Evolutionary conservation across 495 filamentous ascomycete species (phyloP).

Genomic region (Talaromyces ruber): DNA sequence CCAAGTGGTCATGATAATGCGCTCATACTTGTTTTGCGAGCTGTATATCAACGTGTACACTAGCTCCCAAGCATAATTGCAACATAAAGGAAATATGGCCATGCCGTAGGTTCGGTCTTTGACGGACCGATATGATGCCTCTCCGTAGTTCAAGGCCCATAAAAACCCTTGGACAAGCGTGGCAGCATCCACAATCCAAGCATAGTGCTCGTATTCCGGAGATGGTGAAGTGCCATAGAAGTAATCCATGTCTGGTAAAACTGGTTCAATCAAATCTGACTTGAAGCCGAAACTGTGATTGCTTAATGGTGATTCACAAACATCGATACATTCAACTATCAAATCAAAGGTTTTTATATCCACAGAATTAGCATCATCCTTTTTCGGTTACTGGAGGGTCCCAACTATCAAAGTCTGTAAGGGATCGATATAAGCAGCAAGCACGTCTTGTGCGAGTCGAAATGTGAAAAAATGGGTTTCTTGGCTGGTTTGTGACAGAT

Average conservation of each 20-base stretch:
- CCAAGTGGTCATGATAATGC: background rate
- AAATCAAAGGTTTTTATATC: too few relatives aligned
- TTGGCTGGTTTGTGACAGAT: too few relatives aligned
- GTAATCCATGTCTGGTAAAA: background rate
- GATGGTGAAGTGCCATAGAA: background rate
- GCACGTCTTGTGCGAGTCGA: too few relatives aligned
- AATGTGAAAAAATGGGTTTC: too few relatives aligned
- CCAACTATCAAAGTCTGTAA: too few relatives aligned
- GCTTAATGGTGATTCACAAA: too few relatives aligned
- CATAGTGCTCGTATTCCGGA: background rate
- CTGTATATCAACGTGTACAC: constrained; percentile 13
- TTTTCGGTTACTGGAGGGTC: too few relatives aligned
- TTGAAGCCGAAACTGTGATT: too few relatives aligned
- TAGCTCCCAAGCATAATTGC: constrained; percentile 16
- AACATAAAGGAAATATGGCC: constrained; percentile 13
- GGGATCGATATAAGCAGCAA: too few relatives aligned
- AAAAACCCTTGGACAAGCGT: background rate
- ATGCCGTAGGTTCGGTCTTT: constrained; percentile 11
- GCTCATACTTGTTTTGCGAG: background rate
- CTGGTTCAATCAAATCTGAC: too few relatives aligned
- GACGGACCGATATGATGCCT: background rate
- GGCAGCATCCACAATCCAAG: background rate
- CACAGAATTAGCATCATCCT: too few relatives aligned
- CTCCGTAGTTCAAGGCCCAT: background rate
- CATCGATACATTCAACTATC: too few relatives aligned